Evolutionary conservation across 1,284 basidiomycete genomes (phyloP).

Genomic region (Takashimella tepidaria): DNA sequence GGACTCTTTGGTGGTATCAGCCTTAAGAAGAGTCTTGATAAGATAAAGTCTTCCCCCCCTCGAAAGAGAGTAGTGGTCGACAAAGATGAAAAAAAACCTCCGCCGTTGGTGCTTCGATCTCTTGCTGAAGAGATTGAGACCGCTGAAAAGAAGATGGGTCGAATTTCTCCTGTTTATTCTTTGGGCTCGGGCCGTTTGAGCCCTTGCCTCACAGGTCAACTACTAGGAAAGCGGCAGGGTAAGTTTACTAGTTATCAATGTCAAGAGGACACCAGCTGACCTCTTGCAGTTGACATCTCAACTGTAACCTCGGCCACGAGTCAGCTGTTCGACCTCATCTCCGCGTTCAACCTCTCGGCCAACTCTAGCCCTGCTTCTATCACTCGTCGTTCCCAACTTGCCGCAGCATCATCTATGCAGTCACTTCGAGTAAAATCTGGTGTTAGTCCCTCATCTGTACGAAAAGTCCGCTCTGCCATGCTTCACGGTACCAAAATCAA

Average conservation of each 20-base stretch:
- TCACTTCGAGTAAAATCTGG: background rate
- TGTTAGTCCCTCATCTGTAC: constrained; percentile 27
- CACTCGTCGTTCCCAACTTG: background rate
- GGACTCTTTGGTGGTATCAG: constrained; percentile 35
- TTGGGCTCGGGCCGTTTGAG: too few relatives aligned
- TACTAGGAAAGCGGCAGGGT: background rate
- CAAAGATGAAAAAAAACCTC: constrained; percentile 2
- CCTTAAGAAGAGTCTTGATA: constrained; percentile 23
- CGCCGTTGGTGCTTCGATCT: background rate
- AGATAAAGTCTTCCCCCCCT: constrained; percentile 8
- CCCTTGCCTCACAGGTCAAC: too few relatives aligned
- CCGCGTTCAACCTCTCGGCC: constrained; percentile 20
- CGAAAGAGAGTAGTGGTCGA: constrained; percentile 2
- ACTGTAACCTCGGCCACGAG: constrained; percentile 34
- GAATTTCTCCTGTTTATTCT: background rate
- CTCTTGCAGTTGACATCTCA: constrained; percentile 17
- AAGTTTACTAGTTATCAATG: background rate
- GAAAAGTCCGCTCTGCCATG: constrained; percentile 22
- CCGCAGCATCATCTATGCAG: background rate
- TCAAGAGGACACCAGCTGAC: constrained; percentile 7
- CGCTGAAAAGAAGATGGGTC: background rate
- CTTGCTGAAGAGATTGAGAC: constrained; percentile 21
- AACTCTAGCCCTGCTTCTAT: constrained; percentile 12
- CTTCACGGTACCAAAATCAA: constrained; percentile 16
- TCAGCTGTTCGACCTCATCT: constrained; percentile 28